phyloP scores from a whole-genome alignment of 306 rosid genomes.

The Cercis canadensis region DNA sequence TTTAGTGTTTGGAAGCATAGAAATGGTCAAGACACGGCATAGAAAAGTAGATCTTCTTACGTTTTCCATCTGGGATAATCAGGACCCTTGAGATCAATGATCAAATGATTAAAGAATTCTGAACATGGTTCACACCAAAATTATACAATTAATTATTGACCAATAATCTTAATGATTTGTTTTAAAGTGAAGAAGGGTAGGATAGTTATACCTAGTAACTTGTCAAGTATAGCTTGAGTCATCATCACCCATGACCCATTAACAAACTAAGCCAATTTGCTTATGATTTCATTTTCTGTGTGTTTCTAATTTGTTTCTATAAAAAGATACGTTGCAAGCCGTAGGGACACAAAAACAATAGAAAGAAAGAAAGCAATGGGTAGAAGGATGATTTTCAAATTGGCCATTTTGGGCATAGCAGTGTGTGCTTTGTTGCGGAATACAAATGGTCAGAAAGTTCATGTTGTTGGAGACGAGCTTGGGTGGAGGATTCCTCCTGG shows the following conservation, averaged over 20 bases:
- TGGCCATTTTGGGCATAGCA: not conserved
- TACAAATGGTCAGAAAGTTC: not conserved
- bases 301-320: not conserved
- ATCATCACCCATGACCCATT: not conserved
- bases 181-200: not conserved
- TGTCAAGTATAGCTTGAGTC: not conserved
- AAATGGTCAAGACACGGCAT: slow-evolving; percentile 13
- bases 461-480: not conserved
- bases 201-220: not conserved
- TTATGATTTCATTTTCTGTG: not conserved
- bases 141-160: not conserved
- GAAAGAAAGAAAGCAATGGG: slow-evolving; percentile 4
- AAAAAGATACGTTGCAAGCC: not conserved
- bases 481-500: slow-evolving; percentile 38
- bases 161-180: not conserved
- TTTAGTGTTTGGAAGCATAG: not conserved
- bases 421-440: not conserved
- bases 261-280: too few relatives aligned
- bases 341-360: not conserved
- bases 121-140: not conserved
- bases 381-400: not conserved
- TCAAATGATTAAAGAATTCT: not conserved
- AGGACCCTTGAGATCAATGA: not conserved
- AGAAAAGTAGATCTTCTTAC: not conserved
- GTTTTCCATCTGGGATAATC: not conserved